Percentiles rank a stretch among this genome's conserved stretches.
Conservation (phyloP, 2,329 filamentous ascomycete species). For the Microsporum canis region DNA sequence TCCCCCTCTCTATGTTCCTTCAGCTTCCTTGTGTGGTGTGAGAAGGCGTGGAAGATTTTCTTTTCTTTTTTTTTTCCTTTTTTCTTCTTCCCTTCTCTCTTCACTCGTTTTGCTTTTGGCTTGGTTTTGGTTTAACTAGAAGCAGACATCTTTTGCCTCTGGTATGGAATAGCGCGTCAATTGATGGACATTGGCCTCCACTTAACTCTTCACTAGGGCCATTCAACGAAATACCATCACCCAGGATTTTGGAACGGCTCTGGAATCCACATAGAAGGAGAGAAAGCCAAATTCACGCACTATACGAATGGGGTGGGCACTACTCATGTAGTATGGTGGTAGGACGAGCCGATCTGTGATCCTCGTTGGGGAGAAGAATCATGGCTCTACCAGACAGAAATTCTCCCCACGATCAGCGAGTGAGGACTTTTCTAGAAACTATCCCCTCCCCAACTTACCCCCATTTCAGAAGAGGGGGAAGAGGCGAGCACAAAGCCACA, state of each 20-base stretch:
- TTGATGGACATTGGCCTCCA: conserved; percentile 2
- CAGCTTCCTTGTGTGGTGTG: neutral
- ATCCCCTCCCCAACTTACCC: neutral
- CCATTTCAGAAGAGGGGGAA: neutral
- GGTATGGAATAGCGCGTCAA: neutral
- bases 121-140: neutral
- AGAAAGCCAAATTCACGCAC: conserved; percentile 2
- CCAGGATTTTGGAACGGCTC: conserved; percentile 1
- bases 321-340: neutral
- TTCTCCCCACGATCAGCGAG: neutral
- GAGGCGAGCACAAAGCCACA: neutral
- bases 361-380: neutral
- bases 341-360: neutral
- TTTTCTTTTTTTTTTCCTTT: neutral
- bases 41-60: neutral
- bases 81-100: neutral
- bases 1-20: neutral
- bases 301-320: neutral
- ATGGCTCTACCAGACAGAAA: neutral
- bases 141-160: neutral
- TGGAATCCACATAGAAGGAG: conserved; percentile 1
- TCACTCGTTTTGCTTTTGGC: neutral
- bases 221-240: conserved; percentile 3
- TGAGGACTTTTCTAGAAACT: neutral
- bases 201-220: neutral